A percentile compares a stretch with the other conserved stretches of the same genome.
Conservation (phyloP, 2,329 filamentous ascomycete genomes). For the Pyrenochaeta sp. region DNA sequence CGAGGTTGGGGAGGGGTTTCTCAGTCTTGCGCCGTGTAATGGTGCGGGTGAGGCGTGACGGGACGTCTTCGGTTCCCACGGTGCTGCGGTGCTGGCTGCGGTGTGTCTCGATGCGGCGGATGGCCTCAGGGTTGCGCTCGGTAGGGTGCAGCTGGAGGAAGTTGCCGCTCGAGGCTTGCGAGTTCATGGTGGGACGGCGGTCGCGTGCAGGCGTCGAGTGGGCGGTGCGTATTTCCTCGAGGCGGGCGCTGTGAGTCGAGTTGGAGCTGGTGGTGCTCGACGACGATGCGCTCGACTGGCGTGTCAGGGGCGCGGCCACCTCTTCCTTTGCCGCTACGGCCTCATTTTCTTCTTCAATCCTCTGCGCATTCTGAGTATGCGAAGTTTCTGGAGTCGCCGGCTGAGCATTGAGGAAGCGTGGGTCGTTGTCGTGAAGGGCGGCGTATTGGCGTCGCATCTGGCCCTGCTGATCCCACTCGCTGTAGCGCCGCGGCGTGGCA, state of each 20-base stretch:
- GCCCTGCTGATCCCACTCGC: slow-evolving; percentile 38
- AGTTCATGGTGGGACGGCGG: slow-evolving; percentile 27
- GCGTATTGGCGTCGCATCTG: slow-evolving; percentile 36
- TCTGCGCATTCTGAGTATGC: slow-evolving; percentile 12
- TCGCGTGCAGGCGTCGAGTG: slow-evolving; percentile 20
- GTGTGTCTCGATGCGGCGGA: slow-evolving; percentile 75
- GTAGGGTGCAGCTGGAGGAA: slow-evolving; percentile 42
- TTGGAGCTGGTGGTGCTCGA: slow-evolving; percentile 25
- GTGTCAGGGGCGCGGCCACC: slow-evolving; percentile 29
- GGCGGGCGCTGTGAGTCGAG: slow-evolving; percentile 21
- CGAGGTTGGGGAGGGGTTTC: slow-evolving; percentile 71
- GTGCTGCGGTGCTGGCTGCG: slow-evolving; percentile 75
- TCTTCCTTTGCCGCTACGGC: too few relatives aligned
- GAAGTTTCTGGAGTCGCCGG: slow-evolving; percentile 12
- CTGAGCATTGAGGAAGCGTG: too few relatives aligned
- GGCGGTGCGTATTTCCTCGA: slow-evolving; percentile 41
- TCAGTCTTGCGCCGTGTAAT: slow-evolving; percentile 44
- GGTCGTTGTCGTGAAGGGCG: slow-evolving; percentile 27
- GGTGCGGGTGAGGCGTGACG: slow-evolving; percentile 53
- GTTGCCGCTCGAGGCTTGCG: slow-evolving; percentile 26
- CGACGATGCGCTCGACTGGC: slow-evolving; percentile 30
- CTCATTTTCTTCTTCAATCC: slow-evolving; percentile 7
- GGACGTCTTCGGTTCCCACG: slow-evolving; percentile 61
- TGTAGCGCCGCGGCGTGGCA: slow-evolving; percentile 34
- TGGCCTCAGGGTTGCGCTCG: slow-evolving; percentile 72